Percentiles rank a stretch among this genome's conserved stretches.
phyloP scores from a whole-genome alignment of 2,329 filamentous ascomycete genomes.

The Fusarium keratoplasticum region DNA sequence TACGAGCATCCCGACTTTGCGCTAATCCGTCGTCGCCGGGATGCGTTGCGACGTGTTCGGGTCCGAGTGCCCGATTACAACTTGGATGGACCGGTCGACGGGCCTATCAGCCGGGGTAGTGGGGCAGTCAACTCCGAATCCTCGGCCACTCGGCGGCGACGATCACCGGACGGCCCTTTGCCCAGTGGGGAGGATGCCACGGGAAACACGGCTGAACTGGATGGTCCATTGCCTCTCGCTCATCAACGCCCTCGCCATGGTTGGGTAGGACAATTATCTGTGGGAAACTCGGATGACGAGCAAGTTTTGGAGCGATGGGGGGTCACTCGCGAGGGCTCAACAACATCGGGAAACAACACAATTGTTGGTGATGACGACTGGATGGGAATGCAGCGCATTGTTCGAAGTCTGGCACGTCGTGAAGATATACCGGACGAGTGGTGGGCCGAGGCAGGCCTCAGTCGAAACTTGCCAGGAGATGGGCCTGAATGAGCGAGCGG shows the following conservation, averaged over 20 bases:
- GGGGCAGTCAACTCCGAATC: constrained; percentile 23
- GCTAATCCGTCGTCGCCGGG: constrained; percentile 28
- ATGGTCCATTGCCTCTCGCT: constrained; percentile 10
- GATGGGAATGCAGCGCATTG: constrained; percentile 77
- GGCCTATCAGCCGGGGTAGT: constrained; percentile 6
- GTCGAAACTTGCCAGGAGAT: constrained; percentile 61
- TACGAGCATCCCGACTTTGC: constrained; percentile 46
- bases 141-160: constrained; percentile 2
- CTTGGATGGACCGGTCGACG: constrained; percentile 23
- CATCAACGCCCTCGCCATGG: constrained; percentile 20
- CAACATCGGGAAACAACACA: constrained; percentile 29
- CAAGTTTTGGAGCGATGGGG: constrained; percentile 32
- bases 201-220: background rate
- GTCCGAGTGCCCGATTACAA: constrained; percentile 33
- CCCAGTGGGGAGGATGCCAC: background rate
- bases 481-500: constrained; percentile 34
- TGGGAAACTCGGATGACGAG: constrained; percentile 45
- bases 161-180: constrained; percentile 24
- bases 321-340: constrained; percentile 36
- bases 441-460: constrained; percentile 80
- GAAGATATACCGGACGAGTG: constrained; percentile 85
- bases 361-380: constrained; percentile 52
- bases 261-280: constrained; percentile 44
- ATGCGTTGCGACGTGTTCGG: constrained; percentile 25
- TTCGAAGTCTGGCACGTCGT: constrained; percentile 75